Conservation (phyloP, 78 protist genomes). For the Dictyostelium purpureum region DNA sequence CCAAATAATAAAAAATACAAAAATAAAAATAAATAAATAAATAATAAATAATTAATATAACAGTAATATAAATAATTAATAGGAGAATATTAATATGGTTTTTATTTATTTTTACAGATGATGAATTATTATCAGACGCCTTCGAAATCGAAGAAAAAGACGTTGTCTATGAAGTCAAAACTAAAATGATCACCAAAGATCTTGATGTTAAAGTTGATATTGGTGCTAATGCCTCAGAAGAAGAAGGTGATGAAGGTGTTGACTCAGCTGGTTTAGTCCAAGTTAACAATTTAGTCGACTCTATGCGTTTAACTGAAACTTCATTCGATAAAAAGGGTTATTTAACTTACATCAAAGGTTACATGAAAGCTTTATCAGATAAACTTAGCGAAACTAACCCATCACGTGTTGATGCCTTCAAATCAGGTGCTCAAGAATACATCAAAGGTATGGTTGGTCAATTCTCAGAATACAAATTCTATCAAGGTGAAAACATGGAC, state of each 20-base stretch:
- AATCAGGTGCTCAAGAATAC: constrained; percentile 42
- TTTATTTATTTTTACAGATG: too few species aligned
- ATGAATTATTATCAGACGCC: constrained; percentile 80
- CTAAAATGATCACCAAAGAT: constrained; percentile 52
- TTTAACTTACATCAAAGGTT: constrained; percentile 85
- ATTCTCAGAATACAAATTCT: constrained; percentile 82
- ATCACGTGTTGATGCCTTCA: constrained; percentile 80
- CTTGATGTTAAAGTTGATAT: constrained; percentile 53
- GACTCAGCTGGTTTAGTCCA: not conserved
- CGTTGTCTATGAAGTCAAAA: constrained; percentile 76
- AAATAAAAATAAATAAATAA: too few species aligned
- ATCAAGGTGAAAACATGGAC: constrained; percentile 80
- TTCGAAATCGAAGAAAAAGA: constrained; percentile 50
- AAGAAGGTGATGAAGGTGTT: constrained; percentile 70
- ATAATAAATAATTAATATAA: too few species aligned
- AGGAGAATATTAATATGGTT: too few species aligned
- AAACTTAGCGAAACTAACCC: constrained; percentile 70
- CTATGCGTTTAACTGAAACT: constrained; percentile 39
- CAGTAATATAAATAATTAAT: not conserved
- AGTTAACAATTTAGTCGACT: constrained; percentile 77
- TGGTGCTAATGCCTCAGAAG: constrained; percentile 88
- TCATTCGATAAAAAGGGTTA: constrained; percentile 85
- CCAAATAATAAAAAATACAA: too few species aligned
- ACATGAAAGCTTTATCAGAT: constrained; percentile 78
- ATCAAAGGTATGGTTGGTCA: constrained; percentile 77